These are phyloP conservation scores for Aspergillus phoenicis DNA, from an alignment of 2,329 filamentous ascomycete species.

Conservation along the genomic window DNA sequence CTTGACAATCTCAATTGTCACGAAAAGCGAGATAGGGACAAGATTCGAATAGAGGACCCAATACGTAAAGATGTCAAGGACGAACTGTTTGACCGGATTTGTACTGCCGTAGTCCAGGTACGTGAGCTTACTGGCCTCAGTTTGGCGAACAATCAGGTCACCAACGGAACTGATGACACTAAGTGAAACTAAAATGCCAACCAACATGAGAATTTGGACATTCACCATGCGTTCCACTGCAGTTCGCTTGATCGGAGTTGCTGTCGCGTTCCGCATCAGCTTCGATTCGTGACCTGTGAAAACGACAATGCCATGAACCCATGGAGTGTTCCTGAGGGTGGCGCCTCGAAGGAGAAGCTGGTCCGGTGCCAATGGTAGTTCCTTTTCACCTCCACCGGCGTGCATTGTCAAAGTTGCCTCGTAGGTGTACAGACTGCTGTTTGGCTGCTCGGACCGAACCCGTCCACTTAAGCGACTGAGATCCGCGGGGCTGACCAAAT, in stretches of 20 bases:
- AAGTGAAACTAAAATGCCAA: conserved; percentile 78
- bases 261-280: conserved; percentile 97
- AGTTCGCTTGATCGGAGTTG: conserved; percentile 95
- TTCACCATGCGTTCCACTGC: conserved; percentile 95
- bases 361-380: conserved; percentile 84
- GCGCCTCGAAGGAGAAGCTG: conserved; percentile 91
- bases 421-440: conserved; percentile 97
- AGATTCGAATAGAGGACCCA: conserved; percentile 97
- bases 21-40: conserved; percentile 96
- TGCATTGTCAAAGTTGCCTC: conserved; percentile 94
- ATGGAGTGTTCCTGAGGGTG: conserved; percentile 92
- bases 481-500: conserved; percentile 83
- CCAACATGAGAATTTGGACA: conserved; percentile 85
- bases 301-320: conserved; percentile 94
- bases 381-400: conserved; percentile 87
- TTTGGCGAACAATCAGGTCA: conserved; percentile 77
- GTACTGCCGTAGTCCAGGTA: conserved; percentile 72
- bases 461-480: conserved; percentile 82
- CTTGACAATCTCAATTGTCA: conserved; percentile 96
- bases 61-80: conserved; percentile 94
- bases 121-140: conserved; percentile 61
- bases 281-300: conserved; percentile 99
- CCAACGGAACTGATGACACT: conserved; percentile 90
- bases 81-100: conserved; percentile 76
- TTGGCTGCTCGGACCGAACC: conserved; percentile 92